Conservation (phyloP, 1,284 basidiomycete genomes). For the Entoloma clypeatum region DNA sequence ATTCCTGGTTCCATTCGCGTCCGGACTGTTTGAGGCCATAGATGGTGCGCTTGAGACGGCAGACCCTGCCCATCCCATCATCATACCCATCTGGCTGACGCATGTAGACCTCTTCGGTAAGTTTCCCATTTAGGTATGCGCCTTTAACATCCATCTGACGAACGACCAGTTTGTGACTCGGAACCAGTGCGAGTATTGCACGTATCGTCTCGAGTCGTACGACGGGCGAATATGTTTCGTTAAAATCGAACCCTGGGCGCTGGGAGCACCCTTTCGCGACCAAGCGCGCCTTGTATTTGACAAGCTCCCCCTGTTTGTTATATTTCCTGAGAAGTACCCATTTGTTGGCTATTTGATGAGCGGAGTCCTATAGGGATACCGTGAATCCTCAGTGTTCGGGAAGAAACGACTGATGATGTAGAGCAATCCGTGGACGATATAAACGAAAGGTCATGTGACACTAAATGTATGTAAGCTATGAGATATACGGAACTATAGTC, state of each 20-base stretch:
- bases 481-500: too few relatives aligned
- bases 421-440: too few relatives aligned
- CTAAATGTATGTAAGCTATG: too few relatives aligned
- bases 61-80: constrained; percentile 20
- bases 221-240: constrained; percentile 37
- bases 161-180: constrained; percentile 24
- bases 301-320: constrained; percentile 9
- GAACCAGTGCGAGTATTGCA: constrained; percentile 29
- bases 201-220: constrained; percentile 30
- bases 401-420: too few relatives aligned
- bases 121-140: constrained; percentile 29
- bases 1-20: constrained; percentile 26
- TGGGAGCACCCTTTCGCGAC: constrained; percentile 26
- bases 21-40: constrained; percentile 33
- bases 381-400: too few relatives aligned
- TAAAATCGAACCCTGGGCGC: constrained; percentile 28
- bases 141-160: constrained; percentile 31
- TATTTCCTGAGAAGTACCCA: constrained; percentile 11
- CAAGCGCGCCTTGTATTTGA: constrained; percentile 14
- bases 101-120: constrained; percentile 32
- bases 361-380: too few relatives aligned
- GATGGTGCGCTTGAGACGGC: constrained; percentile 20
- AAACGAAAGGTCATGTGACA: too few relatives aligned
- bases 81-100: constrained; percentile 25
- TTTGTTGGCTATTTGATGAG: constrained; percentile 5